Conservation (phyloP, 352 stramenopile genomes). For the Globisporangium polare region DNA sequence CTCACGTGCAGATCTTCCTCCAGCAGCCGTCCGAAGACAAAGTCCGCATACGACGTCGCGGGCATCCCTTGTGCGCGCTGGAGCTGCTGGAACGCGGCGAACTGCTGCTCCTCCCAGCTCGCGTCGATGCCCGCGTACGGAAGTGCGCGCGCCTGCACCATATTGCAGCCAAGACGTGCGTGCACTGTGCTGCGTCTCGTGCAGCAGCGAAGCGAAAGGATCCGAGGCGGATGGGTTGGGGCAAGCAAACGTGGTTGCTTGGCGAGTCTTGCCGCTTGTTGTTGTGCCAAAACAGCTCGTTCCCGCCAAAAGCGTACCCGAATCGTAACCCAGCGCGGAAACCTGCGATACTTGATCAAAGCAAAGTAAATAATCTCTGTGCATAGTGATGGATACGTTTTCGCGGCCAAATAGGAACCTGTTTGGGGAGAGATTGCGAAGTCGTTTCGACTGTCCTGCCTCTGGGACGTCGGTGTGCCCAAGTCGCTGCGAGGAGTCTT, state of each 20-base stretch:
- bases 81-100: constrained; percentile 30
- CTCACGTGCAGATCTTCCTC: constrained; percentile 65
- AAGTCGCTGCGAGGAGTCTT: too few relatives aligned
- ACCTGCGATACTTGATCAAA: not conserved
- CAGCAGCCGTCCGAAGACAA: constrained; percentile 58
- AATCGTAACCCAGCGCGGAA: not conserved
- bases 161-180: not conserved
- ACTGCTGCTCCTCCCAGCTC: constrained; percentile 51
- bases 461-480: too few relatives aligned
- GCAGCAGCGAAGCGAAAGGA: not conserved
- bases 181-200: not conserved
- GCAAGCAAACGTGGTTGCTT: not conserved
- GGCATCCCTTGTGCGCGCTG: constrained; percentile 10
- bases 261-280: not conserved
- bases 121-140: constrained; percentile 57
- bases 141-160: constrained; percentile 21
- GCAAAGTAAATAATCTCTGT: too few relatives aligned
- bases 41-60: constrained; percentile 26
- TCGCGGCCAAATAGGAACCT: too few relatives aligned
- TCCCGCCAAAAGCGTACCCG: too few relatives aligned
- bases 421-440: too few relatives aligned
- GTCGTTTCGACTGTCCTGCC: too few relatives aligned
- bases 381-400: too few relatives aligned
- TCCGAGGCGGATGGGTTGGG: not conserved
- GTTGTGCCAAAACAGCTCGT: not conserved